These are phyloP conservation scores for Colletotrichum higginsianum DNA, from an alignment of 2,329 filamentous ascomycete genomes.

Conservation along the genomic window DNA sequence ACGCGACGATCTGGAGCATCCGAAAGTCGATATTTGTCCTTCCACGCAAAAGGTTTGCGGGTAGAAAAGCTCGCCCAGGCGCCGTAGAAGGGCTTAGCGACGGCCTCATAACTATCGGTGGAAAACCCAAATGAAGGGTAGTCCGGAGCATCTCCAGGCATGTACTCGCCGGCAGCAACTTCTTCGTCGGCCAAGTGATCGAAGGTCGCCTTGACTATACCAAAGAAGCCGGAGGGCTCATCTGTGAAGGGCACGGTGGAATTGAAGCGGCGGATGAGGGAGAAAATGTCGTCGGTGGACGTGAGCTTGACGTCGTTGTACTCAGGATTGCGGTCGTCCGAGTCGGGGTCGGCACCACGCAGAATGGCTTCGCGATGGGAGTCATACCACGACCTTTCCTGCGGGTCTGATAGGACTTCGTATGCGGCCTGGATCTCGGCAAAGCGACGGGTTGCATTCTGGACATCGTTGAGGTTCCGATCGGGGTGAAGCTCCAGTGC, in stretches of 20 bases:
- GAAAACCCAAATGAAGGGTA: slow-evolving; percentile 89
- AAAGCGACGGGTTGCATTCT: slow-evolving; percentile 86
- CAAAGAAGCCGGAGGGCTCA: slow-evolving; percentile 86
- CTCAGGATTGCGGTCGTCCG: slow-evolving; percentile 69
- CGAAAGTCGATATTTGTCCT: slow-evolving; percentile 84
- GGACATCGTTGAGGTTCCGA: slow-evolving; percentile 89
- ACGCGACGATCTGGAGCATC: slow-evolving; percentile 90
- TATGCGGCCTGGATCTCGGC: slow-evolving; percentile 95
- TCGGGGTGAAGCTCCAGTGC: slow-evolving; percentile 96
- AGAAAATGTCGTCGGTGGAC: slow-evolving; percentile 83
- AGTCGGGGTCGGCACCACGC: slow-evolving; percentile 69
- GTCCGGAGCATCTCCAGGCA: slow-evolving; percentile 70
- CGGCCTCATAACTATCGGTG: slow-evolving; percentile 81
- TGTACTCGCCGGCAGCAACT: slow-evolving; percentile 79
- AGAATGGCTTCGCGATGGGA: slow-evolving; percentile 91
- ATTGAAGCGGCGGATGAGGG: slow-evolving; percentile 85
- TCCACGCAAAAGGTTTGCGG: slow-evolving; percentile 89
- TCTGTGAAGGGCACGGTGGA: slow-evolving; percentile 85
- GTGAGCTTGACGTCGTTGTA: slow-evolving; percentile 81
- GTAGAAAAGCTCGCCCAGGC: slow-evolving; percentile 88
- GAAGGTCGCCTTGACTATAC: slow-evolving; percentile 83
- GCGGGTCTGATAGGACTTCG: slow-evolving; percentile 94
- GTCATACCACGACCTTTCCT: slow-evolving; percentile 98
- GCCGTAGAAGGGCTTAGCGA: slow-evolving; percentile 86
- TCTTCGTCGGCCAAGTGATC: slow-evolving; percentile 87